phyloP scores from a whole-genome alignment of 164 flowering plant species.

The Aristolochia contorta region DNA sequence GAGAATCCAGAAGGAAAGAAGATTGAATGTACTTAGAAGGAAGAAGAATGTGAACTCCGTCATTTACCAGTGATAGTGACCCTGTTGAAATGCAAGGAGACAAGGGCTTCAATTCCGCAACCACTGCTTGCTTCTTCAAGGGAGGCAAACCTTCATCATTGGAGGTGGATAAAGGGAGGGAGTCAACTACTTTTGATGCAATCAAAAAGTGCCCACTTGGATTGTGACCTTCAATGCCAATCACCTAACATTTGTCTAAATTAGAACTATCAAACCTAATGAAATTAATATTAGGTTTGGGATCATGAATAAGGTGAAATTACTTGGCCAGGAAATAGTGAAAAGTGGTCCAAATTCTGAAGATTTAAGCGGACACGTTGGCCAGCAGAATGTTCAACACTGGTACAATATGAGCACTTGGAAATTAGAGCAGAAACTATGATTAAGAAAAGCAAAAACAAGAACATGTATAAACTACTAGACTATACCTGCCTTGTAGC shows the following conservation, averaged over 20 bases:
- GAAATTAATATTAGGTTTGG: neutral
- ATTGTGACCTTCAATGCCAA: slow-evolving; percentile 84
- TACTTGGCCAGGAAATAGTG: slow-evolving; percentile 98
- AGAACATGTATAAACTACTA: neutral
- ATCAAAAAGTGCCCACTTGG: slow-evolving; percentile 94
- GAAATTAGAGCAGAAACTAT: neutral
- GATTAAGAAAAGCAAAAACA: neutral
- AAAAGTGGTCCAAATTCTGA: slow-evolving; percentile 55
- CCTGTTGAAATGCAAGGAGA: slow-evolving; percentile 11
- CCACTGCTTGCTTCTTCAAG: slow-evolving; percentile 69
- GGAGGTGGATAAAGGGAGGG: slow-evolving; percentile 36
- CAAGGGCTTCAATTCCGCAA: slow-evolving; percentile 29
- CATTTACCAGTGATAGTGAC: slow-evolving; percentile 60
- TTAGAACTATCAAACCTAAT: neutral
- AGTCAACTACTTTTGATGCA: slow-evolving; percentile 67
- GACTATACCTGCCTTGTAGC: slow-evolving; percentile 80
- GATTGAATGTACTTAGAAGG: neutral
- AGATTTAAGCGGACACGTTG: slow-evolving; percentile 84
- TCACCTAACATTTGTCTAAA: slow-evolving; percentile 38
- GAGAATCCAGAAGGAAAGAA: too few species aligned
- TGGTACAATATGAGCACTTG: slow-evolving; percentile 19
- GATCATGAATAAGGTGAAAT: neutral
- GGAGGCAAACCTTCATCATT: slow-evolving; percentile 36
- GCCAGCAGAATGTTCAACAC: slow-evolving; percentile 94
- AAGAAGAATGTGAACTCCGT: neutral